phyloP scores from a whole-genome alignment of 345 rosid genomes.

The Nephelium lappaceum region DNA sequence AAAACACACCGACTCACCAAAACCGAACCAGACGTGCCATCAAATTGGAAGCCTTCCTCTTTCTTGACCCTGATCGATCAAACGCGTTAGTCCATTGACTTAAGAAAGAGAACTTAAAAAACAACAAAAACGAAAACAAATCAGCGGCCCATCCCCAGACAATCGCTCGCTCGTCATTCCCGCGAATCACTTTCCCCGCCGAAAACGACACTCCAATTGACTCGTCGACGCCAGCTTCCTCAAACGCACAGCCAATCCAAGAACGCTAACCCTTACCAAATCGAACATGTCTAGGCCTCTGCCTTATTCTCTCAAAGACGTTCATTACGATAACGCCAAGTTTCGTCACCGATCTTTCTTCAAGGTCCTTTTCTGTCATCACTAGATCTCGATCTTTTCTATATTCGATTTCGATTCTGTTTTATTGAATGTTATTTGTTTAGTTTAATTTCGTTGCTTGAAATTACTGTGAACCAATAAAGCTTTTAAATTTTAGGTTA shows the following conservation, averaged over 20 bases:
- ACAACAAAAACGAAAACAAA: neutral
- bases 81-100: neutral
- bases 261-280: constrained; percentile 19
- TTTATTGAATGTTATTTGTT: neutral
- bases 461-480: neutral
- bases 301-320: constrained; percentile 82
- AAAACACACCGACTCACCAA: neutral
- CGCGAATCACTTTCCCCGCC: constrained; percentile 7
- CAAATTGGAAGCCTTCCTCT: neutral
- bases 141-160: neutral
- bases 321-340: constrained; percentile 94
- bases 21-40: neutral
- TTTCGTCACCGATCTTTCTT: constrained; percentile 77
- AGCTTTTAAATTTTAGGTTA: neutral
- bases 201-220: neutral
- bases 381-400: constrained; percentile 6
- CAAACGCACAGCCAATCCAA: neutral
- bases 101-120: neutral
- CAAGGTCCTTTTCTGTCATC: constrained; percentile 42
- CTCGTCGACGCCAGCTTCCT: neutral
- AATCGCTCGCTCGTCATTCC: neutral
- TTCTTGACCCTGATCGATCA: neutral
- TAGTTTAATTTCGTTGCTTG: neutral
- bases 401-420: constrained; percentile 3
- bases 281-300: constrained; percentile 67